Base-by-base conservation (phyloP, 345 rosid genomes). In the Dimocarpus longan region DNA sequence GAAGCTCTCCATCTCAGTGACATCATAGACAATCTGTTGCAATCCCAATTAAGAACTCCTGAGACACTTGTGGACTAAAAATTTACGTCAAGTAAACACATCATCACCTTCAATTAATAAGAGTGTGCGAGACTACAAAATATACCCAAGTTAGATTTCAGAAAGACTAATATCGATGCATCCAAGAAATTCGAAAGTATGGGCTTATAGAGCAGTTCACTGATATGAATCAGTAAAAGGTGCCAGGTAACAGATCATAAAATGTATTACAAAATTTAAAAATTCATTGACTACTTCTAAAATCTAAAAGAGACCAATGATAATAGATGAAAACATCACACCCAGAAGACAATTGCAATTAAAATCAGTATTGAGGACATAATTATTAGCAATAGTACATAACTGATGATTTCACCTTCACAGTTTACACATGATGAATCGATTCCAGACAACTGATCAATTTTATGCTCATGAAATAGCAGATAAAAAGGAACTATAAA, bases 1-100 rank as follows among this genome's bases (percentile, higher is more conserved):
- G 86, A 91, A 93, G 91, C 97, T 93, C 85, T 91, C 96, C 95
- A 87, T 85, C 82, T 92, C 96, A 43, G 98, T 93, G 78, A 93
- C 93, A 73, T 92, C 95, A 78, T 89, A 93, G 59, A 92, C 94
- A 84, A 90, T 88, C 98, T 89, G 92, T 88, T 66, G 63, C 40
- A 71, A 68, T 28, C 32, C 80, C 59, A 84, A 80, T 32, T 50
- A 77, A 68, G 37, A 46, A 37, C 28, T 68, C 43, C 39, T 7
- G 28, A 79, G 50, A 73, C 24, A 39, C 48, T 75, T 77, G 37
- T 43, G 28, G 12, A 75, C 64, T 59, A 52, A 73, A 10, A 78
- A 62, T 50, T 21, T 8, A 54, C 6, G 28, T 60, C 39, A 76
- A 65, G 3, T 12, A 74, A n/a, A 37, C 43, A 11, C 32, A 66